Base-by-base conservation (phyloP, 306 rosid species). In the Sesbania bispinosa region DNA sequence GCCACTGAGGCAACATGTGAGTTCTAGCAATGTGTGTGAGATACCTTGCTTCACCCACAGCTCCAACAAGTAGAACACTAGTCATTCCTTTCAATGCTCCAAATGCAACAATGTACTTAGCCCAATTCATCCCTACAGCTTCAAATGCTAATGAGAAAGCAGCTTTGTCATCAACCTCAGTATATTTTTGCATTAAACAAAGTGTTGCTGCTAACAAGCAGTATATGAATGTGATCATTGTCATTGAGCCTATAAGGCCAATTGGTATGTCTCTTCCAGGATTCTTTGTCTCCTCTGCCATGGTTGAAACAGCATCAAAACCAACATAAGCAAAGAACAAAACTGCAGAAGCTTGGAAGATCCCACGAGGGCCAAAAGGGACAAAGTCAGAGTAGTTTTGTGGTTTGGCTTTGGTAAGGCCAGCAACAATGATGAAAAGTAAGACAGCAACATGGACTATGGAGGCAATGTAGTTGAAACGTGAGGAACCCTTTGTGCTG, bases 81-180 rank as follows among this genome's bases (percentile, higher is more conserved):
- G 90, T 86, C 90, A 88, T 89, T 10, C 98, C 96, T 53, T 92
- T 81, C 0, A 92, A 10, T 3, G 96, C 98, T 3, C 96, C 96
- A 0, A 76, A 62, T 0, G 96, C 94, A 5, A 92, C 92, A 1
- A 87, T 24, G 54, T 89, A 89, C 87, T 86, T 87, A 0, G 93
- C 96, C 92, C 96, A 92, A 0, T 38, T 48, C 96, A 77, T 59
- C 15, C 93, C 94, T 2, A 76, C 89, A 0, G 80, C 81, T 62
- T 86, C 85, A 30, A 89, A 89, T 3, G 96, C 96, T 0, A 79
- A 71, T 0, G 94, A 83, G 53, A 77, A 86, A 0, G 96, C 90
- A 2, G 96, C 96, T 0, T 80, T 15, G 1, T 26, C 61, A n/a
- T 89, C 94, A 1, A 92, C 67, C 0, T 41, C 0, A 0, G 9